phyloP scores from a whole-genome alignment of 352 stramenopile genomes.

The Globisporangium acanthophoron region DNA sequence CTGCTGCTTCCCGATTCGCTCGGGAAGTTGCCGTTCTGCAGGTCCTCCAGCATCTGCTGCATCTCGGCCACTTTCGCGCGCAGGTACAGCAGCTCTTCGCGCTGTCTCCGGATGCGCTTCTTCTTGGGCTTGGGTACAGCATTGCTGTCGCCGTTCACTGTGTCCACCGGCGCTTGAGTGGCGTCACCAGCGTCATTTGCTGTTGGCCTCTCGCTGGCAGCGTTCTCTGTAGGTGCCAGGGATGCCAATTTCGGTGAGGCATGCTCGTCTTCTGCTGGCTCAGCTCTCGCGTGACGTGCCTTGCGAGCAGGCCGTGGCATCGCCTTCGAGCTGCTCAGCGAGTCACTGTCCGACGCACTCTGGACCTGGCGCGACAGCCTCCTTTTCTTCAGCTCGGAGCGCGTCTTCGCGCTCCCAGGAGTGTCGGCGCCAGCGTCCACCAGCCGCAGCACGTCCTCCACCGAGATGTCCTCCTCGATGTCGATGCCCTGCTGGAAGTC shows the following conservation, averaged over 20 bases:
- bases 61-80: slow-evolving; percentile 9
- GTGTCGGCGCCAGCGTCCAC: background rate
- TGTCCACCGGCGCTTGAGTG: background rate
- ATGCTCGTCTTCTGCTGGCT: too few species aligned
- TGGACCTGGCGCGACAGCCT: background rate
- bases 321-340: too few species aligned
- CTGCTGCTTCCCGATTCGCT: background rate
- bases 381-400: background rate
- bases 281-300: too few species aligned
- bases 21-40: background rate
- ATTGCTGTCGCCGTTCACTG: background rate
- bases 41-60: slow-evolving; percentile 2
- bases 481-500: background rate
- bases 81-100: slow-evolving; percentile 9
- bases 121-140: slow-evolving; percentile 5
- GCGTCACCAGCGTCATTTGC: background rate
- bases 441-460: slow-evolving; percentile 5
- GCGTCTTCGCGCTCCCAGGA: background rate
- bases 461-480: slow-evolving; percentile 3
- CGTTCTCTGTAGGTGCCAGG: too few species aligned
- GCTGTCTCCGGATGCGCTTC: slow-evolving; percentile 10
- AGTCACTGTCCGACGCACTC: too few species aligned
- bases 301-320: too few species aligned
- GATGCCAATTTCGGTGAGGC: too few species aligned
- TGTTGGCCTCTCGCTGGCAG: background rate